These are phyloP conservation scores for Coniochaeta ligniaria DNA, from an alignment of 2,329 filamentous ascomycete species.

Conservation along the genomic window DNA sequence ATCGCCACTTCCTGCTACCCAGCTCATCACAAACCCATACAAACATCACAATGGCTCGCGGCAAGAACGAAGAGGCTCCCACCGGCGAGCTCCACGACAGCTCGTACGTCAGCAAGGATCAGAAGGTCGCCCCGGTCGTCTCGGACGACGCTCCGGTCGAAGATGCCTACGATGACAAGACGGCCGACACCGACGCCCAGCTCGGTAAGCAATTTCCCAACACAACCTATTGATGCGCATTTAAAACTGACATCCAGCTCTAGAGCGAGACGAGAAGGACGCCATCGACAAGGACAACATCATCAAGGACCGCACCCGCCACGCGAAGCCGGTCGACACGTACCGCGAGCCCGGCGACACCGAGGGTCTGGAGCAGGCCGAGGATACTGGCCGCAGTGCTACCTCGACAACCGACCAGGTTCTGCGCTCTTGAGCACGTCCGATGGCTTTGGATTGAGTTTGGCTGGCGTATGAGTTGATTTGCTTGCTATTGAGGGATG, in stretches of 20 bases:
- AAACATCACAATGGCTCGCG: slow-evolving; percentile 2
- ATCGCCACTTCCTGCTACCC: background rate
- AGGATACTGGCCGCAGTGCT: background rate
- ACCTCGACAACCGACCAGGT: background rate
- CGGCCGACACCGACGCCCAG: slow-evolving; percentile 10
- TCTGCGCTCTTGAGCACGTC: background rate
- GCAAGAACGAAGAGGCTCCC: slow-evolving; percentile 6
- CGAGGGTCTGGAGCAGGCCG: slow-evolving; percentile 11
- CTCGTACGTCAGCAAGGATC: slow-evolving; percentile 8
- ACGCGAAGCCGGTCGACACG: slow-evolving; percentile 15
- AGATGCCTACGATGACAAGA: slow-evolving; percentile 4
- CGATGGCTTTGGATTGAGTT: background rate
- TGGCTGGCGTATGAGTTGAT: background rate
- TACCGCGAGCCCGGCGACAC: slow-evolving; percentile 20
- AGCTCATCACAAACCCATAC: background rate
- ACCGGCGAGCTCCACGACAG: slow-evolving; percentile 10
- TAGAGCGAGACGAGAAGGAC: slow-evolving; percentile 22
- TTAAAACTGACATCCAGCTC: background rate
- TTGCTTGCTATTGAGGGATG: background rate
- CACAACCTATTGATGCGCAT: no score
- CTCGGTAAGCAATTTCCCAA: slow-evolving; percentile 6
- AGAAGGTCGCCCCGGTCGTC: slow-evolving; percentile 10
- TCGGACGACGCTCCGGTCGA: slow-evolving; percentile 11
- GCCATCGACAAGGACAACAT: slow-evolving; percentile 23
- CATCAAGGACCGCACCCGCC: slow-evolving; percentile 16